A percentile compares a stretch with the other conserved stretches of the same genome.
Conservation (phyloP, 495 filamentous ascomycete species). For the Xylaria intraflava region DNA sequence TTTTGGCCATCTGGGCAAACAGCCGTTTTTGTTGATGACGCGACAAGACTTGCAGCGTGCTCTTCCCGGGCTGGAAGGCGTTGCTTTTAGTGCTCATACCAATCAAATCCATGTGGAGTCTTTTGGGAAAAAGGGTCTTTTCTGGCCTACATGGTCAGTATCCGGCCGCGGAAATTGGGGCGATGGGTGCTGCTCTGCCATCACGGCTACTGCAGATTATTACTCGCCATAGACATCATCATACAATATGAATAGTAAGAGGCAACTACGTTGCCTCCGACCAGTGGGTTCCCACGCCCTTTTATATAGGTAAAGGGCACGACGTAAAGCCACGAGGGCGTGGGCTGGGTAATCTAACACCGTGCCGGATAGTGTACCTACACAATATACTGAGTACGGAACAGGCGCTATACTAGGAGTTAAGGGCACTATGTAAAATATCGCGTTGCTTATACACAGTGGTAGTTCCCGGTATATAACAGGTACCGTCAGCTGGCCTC, state of each 20-base stretch:
- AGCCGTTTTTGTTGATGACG: conserved; percentile 5
- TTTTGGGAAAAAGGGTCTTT: not conserved
- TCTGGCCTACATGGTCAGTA: conserved; percentile 5
- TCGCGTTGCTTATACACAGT: not conserved
- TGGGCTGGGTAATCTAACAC: no score
- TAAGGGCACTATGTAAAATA: not conserved
- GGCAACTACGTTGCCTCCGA: no score
- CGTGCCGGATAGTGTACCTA: no score
- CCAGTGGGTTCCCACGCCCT: no score
- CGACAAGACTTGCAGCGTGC: not conserved
- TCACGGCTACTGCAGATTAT: conserved; percentile 3
- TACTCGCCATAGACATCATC: not conserved
- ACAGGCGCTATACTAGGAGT: not conserved
- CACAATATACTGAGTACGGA: not conserved
- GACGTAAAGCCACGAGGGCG: no score
- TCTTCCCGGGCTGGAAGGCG: not conserved
- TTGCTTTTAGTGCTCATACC: not conserved
- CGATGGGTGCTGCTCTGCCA: not conserved
- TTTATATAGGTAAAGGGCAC: no score
- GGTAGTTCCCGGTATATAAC: not conserved
- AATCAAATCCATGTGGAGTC: conserved; percentile 2
- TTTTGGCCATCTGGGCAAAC: conserved; percentile 1
- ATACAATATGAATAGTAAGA: no score
- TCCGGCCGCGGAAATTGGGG: conserved; percentile 6
- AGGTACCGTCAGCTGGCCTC: not conserved